Evolutionary conservation across 139 green algal genomes (phyloP), one percentile per base, ranked within the genome.

Genomic region (Choricystis sp.): DNA sequence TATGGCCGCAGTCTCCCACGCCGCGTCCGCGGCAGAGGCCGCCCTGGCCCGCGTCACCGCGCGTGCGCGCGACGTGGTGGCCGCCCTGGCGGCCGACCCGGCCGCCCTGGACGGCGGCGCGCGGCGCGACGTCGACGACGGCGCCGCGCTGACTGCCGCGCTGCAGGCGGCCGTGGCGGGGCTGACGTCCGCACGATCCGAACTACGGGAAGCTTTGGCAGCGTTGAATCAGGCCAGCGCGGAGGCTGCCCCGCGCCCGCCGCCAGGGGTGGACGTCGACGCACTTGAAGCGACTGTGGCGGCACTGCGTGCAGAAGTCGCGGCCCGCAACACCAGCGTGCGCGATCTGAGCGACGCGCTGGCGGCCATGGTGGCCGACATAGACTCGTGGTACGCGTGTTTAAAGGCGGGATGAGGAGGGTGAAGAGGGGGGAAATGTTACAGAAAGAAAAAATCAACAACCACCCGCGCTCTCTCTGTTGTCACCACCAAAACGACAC

Each of bases 401-500:
- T n/a, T n/a, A n/a, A n/a, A n/a, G n/a, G n/a, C n/a, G n/a, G n/a
- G n/a, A n/a, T n/a, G n/a, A n/a, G n/a, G n/a, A n/a, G n/a, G n/a
- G n/a, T n/a, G 40, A 52, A 16, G 40, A 9, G 16, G 9, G 9
- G 40, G 40, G 9, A 52, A 52, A 52, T 52, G 40, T 52, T 52
- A 21, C 40, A 52, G 40, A 16, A 16, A 21, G 9, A 52, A 9
- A 52, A 52, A 21, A 16, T 52, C n/a, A n/a, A n/a, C n/a, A n/a
- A n/a, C n/a, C n/a, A n/a, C n/a, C n/a, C n/a, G n/a, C n/a, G n/a
- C n/a, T n/a, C n/a, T 52, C 16, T 52, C 16, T 52, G 9, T 82
- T 67, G 89, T 0, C 63, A 62, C 89, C 89, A 96, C 87, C 88
- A 96, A 67, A 93, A 96, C 65, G 72, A 89, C 0, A 95, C 86